Evolutionary conservation across 495 filamentous ascomycete genomes (phyloP), one percentile per base, ranked within the genome.

Genomic region (Hypoxylon lenormandii): DNA sequence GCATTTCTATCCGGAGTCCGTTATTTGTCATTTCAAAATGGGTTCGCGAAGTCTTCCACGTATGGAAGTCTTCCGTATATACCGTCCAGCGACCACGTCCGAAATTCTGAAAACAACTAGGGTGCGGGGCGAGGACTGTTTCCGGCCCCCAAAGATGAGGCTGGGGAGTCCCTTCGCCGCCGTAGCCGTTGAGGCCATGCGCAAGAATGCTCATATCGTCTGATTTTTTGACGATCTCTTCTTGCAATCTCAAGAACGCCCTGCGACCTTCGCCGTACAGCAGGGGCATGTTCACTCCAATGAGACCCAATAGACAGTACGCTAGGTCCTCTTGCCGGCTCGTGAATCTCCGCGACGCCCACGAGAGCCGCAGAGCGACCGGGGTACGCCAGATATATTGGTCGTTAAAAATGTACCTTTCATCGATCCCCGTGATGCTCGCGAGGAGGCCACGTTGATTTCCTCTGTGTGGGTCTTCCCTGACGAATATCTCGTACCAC

Each of bases 241-340:
- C 64, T 47, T 82, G 78, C 0, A 82, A 68, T 15, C 79, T 51
- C 0, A 52, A n/a, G 52, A 80, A 80, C 0, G 78, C 77, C 10
- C 56, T 67, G 8, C 46, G 21, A 5, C 52, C 48, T 48, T 84
- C 80, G 2, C 82, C 80, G 40, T 83, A 84, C 0, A 82, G 62
- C 19, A 83, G 26, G 0, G 81, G 80, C 79, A 84, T 82, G 56
- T 71, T 79, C 48, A 84, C 72, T 22, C 67, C 72, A 30, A 83
- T 80, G 3, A 84, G 50, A 0, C 81, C 82, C 21, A 84, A 51
- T 5, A 84, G 55, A 42, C 74, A 78, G 59, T 83, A 82, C 1
- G 80, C 80, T 13, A 65, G 66, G 55, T 84, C 81, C 67, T 82
- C 78, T 16, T 59, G 37, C 2, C 78, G 49, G 0, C 66, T 77